Percentiles rank a stretch among this genome's conserved stretches.
Conservation (phyloP, 148 eudicot species). For the Diospyros kaki region DNA sequence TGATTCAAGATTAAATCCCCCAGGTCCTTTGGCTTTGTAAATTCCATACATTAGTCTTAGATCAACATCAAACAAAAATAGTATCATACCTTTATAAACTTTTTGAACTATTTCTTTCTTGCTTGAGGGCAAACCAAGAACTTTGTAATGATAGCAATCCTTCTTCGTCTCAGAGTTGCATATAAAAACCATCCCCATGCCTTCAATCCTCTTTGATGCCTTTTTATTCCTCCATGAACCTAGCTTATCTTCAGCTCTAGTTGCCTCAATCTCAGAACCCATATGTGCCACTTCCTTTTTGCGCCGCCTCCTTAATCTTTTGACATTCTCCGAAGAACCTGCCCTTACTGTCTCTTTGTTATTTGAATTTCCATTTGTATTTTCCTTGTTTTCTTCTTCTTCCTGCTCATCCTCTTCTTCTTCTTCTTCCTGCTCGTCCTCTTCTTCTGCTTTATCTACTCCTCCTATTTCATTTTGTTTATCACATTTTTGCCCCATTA, state of each 20-base stretch:
- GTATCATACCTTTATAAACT: conserved; percentile 81
- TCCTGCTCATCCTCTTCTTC: conserved; percentile 14
- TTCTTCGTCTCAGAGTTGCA: conserved; percentile 87
- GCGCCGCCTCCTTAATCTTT: conserved; percentile 12
- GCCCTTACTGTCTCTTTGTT: conserved; percentile 17
- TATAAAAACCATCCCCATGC: conserved; percentile 96
- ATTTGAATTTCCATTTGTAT: conserved; percentile 12
- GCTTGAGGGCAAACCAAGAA: conserved; percentile 83
- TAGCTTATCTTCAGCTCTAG: conserved; percentile 33
- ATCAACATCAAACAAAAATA: conserved; percentile 80
- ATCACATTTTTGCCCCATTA: conserved; percentile 5
- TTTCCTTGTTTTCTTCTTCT: conserved; percentile 16
- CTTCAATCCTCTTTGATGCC: conserved; percentile 37
- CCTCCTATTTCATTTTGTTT: conserved; percentile 11
- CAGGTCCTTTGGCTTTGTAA: conserved; percentile 87
- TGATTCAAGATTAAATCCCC: conserved; percentile 81
- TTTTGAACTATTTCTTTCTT: conserved; percentile 69
- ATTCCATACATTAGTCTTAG: conserved; percentile 82
- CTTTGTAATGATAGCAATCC: conserved; percentile 71
- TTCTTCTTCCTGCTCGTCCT: conserved; percentile 8
- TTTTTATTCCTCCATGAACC: conserved; percentile 48
- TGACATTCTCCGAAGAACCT: conserved; percentile 21
- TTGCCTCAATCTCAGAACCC: conserved; percentile 20
- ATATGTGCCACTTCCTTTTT: conserved; percentile 15
- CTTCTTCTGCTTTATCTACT: conserved; percentile 14